Evolutionary conservation across 1,284 basidiomycete species (phyloP), one percentile per base, ranked within the genome.

Genomic region (Neonothopanus nambi): DNA sequence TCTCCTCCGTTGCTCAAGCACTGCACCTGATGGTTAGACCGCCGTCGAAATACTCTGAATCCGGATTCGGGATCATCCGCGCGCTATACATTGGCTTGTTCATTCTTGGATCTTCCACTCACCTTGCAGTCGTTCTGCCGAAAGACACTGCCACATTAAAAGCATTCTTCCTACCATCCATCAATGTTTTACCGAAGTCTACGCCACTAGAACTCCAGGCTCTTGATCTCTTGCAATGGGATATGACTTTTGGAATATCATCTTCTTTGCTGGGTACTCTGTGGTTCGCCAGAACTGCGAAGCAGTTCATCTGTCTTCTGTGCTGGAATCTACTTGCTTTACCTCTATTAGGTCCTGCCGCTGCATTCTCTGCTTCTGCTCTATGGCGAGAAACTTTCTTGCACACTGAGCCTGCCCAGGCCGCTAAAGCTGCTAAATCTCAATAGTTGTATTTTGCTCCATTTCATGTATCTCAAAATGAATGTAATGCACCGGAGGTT

Each of bases 1-100:
- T 64, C 55, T 62, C 73, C 37, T 65, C 64, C 37, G 5, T 73
- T 17, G 65, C 70, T 6, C 60, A 69, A 40, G 49, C 49, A 3
- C 41, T 57, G 0, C 65, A 73, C 50, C 57, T 66, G 8, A 40
- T 63, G 30, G 48, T 74, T 36, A 43, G 47, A 20, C 38, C 51
- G 20, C 30, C 47, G 21, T 39, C 47, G 13, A 23, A 39, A 4
- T 41, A 51, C 33, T 43, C 55, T 23, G 37, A 53, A 2, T 57
- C 55, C 24, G 55, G 51, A 8, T 57, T 21, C 17, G 18, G 11
- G 13, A 13, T 41, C 13, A 53, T 57, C 21, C 33, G 55, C 17
- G 48, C 33, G 18, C 44, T 46, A 36, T 57, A 57, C 43, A 37
- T 46, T 26, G 18, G 39, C 5, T 33, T 38, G 13, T 53, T 57